phyloP scores from a whole-genome alignment of 83 land plant species.

The Picea abies region DNA sequence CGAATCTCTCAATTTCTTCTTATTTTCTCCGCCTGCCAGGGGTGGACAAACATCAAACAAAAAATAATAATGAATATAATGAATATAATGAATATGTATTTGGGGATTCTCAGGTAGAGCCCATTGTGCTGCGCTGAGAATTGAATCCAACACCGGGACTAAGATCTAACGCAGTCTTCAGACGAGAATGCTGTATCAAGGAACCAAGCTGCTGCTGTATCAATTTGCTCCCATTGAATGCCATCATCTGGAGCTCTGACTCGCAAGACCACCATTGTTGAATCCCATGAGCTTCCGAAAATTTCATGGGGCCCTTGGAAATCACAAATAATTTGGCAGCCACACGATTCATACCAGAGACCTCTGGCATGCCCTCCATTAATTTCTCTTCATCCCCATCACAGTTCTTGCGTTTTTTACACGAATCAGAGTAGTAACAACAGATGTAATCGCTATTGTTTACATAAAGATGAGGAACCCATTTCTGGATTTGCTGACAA shows the following conservation, averaged over 20 bases:
- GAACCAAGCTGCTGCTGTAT: too few species aligned
- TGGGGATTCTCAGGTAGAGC: too few species aligned
- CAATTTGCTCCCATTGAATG: too few species aligned
- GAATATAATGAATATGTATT: too few species aligned
- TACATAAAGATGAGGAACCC: constrained; percentile 64
- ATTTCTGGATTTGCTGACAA: constrained; percentile 24
- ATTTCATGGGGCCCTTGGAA: constrained; percentile 69
- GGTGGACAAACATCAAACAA: too few species aligned
- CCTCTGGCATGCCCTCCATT: background rate
- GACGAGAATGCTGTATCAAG: too few species aligned
- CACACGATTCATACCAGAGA: constrained; percentile 4
- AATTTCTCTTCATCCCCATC: background rate
- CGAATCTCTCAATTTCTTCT: too few species aligned
- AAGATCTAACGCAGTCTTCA: too few species aligned
- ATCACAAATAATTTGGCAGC: constrained; percentile 60
- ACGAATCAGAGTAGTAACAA: constrained; percentile 34
- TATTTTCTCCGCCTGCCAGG: too few species aligned
- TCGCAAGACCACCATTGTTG: constrained; percentile 75
- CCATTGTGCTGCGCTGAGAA: too few species aligned
- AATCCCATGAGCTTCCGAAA: constrained; percentile 73
- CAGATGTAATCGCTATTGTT: constrained; percentile 66
- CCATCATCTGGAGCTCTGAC: background rate
- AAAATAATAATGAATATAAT: too few species aligned
- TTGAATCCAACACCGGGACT: too few species aligned
- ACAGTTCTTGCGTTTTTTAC: background rate